A percentile compares a stretch with the other conserved stretches of the same genome.
phyloP scores from a whole-genome alignment of 345 rosid genomes.

The Hibiscus trionum region DNA sequence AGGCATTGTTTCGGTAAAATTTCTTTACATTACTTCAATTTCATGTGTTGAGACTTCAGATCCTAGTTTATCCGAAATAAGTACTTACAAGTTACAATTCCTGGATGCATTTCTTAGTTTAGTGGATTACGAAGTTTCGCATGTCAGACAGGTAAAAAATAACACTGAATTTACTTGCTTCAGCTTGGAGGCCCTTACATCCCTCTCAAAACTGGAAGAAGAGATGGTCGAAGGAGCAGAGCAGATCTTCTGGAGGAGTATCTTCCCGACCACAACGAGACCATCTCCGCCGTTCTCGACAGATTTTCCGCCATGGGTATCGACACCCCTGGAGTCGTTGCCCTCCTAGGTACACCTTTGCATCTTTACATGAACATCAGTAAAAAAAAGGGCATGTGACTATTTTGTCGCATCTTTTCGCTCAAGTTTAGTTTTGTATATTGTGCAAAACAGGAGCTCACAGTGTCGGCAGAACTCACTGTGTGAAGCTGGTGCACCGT shows the following conservation, averaged over 20 bases:
- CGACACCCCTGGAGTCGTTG: constrained; percentile 77
- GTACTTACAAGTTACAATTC: not conserved
- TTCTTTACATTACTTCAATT: not conserved
- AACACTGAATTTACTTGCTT: constrained; percentile 5
- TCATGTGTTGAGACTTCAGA: not conserved
- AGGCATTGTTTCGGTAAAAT: constrained; percentile 66
- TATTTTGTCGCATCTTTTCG: not conserved
- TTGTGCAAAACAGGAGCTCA: constrained; percentile 50
- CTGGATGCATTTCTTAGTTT: not conserved
- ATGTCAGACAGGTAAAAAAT: not conserved
- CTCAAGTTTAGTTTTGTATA: not conserved
- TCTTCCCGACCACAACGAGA: constrained; percentile 96
- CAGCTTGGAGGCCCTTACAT: constrained; percentile 93
- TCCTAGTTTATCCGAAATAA: not conserved
- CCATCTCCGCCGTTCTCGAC: constrained; percentile 77
- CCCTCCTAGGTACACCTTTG: constrained; percentile 41
- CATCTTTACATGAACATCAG: not conserved
- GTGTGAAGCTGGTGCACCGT: constrained; percentile 88
- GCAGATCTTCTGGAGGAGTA: constrained; percentile 66
- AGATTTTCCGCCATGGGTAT: constrained; percentile 72
- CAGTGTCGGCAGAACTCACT: constrained; percentile 95
- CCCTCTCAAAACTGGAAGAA: constrained; percentile 84
- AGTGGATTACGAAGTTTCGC: not conserved
- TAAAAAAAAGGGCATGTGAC: not conserved
- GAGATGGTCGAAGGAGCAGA: constrained; percentile 85